A percentile compares a stretch with the other conserved stretches of the same genome.
phyloP scores from a whole-genome alignment of 371 early-diverging fungal genomes.

The Mortierella polycephala region DNA sequence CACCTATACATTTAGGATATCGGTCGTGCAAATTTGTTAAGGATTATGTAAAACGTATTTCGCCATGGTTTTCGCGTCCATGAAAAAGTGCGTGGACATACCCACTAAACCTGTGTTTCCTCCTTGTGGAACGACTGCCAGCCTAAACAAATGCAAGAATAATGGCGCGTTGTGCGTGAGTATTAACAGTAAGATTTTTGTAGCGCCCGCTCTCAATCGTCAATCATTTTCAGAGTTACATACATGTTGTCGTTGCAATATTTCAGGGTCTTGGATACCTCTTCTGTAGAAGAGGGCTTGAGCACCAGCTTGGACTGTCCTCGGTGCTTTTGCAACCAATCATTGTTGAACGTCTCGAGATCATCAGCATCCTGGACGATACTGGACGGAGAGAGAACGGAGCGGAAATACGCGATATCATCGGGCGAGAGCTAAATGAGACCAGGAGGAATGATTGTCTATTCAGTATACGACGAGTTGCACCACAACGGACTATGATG shows the following conservation, averaged over 20 bases:
- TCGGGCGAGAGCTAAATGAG: constrained; percentile 56
- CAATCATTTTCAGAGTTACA: not conserved
- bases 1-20: constrained; percentile 62
- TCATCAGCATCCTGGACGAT: constrained; percentile 63
- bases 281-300: constrained; percentile 85
- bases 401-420: constrained; percentile 71
- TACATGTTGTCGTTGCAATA: constrained; percentile 88
- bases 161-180: not conserved
- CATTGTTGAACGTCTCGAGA: constrained; percentile 76
- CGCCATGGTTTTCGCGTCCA: too few species aligned
- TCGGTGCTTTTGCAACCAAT: constrained; percentile 95
- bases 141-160: constrained; percentile 31
- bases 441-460: not conserved
- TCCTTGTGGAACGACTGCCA: constrained; percentile 97
- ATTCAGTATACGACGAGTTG: not conserved
- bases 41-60: too few species aligned
- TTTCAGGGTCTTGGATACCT: constrained; percentile 86
- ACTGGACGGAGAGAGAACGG: constrained; percentile 63
- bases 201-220: too few species aligned
- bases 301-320: constrained; percentile 87
- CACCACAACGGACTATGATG: not conserved
- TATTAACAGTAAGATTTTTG: not conserved
- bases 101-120: constrained; percentile 93
- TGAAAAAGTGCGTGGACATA: constrained; percentile 3
- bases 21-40: not conserved